These are phyloP conservation scores for Baorangia bicolor DNA, from an alignment of 768 basidiomycete species.

Conservation along the genomic window DNA sequence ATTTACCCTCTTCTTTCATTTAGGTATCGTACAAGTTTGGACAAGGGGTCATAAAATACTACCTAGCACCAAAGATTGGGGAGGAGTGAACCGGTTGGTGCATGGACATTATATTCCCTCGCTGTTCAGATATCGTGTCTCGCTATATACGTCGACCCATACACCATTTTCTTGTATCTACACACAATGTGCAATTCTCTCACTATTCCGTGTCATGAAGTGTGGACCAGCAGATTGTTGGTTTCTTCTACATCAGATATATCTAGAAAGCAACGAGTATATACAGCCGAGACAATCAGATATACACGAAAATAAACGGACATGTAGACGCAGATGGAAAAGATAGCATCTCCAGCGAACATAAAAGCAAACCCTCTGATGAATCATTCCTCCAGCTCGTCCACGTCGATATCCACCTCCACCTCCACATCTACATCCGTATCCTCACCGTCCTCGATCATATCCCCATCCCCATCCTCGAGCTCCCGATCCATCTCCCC, in stretches of 20 bases:
- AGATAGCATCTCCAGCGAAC: slow-evolving; percentile 16
- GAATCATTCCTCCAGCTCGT: slow-evolving; percentile 15
- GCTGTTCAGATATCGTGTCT: slow-evolving; percentile 10
- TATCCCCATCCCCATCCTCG: slow-evolving; percentile 1
- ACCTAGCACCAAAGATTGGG: slow-evolving; percentile 94
- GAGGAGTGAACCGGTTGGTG: slow-evolving; percentile 54
- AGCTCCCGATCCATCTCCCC: neutral
- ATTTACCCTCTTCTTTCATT: neutral
- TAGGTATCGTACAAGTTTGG: slow-evolving; percentile 90
- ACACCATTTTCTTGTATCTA: slow-evolving; percentile 16
- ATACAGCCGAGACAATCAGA: slow-evolving; percentile 12
- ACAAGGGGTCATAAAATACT: slow-evolving; percentile 88
- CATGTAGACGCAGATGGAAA: neutral
- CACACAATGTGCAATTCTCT: neutral
- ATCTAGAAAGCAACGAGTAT: slow-evolving; percentile 12
- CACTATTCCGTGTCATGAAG: neutral
- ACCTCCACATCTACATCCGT: slow-evolving; percentile 9
- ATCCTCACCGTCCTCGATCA: slow-evolving; percentile 8
- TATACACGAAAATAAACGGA: slow-evolving; percentile 1
- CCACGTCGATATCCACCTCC: slow-evolving; percentile 8
- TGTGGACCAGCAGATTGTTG: neutral
- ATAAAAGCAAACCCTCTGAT: neutral
- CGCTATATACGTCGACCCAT: slow-evolving; percentile 10
- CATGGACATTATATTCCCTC: slow-evolving; percentile 5
- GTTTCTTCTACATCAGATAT: neutral